Evolutionary conservation across 805 yeast species (phyloP).

Genomic region (Metschnikowia continentalis): DNA sequence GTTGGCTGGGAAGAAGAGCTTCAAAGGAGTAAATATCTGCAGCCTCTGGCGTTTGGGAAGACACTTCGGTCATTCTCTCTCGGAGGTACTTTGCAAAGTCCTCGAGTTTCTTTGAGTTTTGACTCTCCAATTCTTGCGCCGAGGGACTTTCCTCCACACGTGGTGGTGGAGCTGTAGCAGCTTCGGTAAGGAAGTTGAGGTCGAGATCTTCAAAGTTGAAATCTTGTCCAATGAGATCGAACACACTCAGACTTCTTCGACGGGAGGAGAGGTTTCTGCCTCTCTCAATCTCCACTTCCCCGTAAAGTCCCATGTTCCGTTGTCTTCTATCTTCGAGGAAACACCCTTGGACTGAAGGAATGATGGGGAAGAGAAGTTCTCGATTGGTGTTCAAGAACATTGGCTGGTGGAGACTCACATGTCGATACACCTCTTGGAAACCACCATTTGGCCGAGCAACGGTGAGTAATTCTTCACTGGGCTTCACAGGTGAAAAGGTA

Average conservation of each 20-base stretch:
- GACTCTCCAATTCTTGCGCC: background rate
- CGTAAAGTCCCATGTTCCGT: background rate
- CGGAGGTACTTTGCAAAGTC: conserved; percentile 8
- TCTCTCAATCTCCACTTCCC: conserved; percentile 11
- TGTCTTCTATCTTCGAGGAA: background rate
- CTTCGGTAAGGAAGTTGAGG: conserved; percentile 1
- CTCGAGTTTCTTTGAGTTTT: conserved; percentile 1
- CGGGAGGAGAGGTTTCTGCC: conserved; percentile 12
- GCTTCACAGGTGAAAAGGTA: background rate
- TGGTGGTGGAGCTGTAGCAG: background rate
- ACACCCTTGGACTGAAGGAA: background rate
- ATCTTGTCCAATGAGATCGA: conserved; percentile 1
- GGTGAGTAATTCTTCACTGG: background rate
- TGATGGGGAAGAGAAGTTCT: background rate
- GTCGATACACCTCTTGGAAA: conserved; percentile 5
- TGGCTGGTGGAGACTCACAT: conserved; percentile 6
- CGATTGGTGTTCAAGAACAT: conserved; percentile 7
- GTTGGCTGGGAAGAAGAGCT: conserved; percentile 10
- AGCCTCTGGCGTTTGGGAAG: background rate
- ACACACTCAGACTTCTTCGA: conserved; percentile 7
- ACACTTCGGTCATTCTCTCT: conserved; percentile 6
- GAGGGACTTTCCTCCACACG: background rate
- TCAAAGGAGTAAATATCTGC: conserved; percentile 5
- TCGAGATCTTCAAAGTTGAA: conserved; percentile 1
- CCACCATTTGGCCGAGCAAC: background rate